Evolutionary conservation across 176 grass and related monocot species (phyloP).

Genomic region (Raddia distichophylla): DNA sequence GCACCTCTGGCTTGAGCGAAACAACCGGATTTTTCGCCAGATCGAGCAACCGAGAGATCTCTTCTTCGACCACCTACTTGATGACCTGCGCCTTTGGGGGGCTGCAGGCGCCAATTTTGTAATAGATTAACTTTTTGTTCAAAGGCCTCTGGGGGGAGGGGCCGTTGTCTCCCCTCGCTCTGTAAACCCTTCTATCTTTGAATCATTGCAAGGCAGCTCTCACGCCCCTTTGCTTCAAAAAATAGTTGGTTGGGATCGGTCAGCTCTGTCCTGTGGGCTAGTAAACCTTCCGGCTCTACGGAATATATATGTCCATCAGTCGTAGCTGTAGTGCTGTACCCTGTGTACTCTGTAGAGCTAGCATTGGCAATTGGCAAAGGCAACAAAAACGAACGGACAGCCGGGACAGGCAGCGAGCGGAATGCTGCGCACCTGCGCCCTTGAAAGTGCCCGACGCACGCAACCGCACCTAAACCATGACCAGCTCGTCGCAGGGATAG

Average conservation of each 20-base stretch:
- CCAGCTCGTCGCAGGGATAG: not conserved
- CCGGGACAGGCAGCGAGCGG: not conserved
- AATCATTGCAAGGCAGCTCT: too few species aligned
- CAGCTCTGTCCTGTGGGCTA: not conserved
- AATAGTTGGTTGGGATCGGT: not conserved
- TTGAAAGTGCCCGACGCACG: not conserved
- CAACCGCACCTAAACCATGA: not conserved
- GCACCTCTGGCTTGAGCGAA: too few species aligned
- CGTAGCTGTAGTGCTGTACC: not conserved
- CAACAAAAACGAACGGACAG: not conserved
- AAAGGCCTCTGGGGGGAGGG: too few species aligned
- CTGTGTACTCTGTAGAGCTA: not conserved
- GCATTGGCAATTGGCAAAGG: not conserved
- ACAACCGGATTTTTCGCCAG: too few species aligned
- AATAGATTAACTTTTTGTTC: too few species aligned
- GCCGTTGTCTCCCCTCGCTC: too few species aligned
- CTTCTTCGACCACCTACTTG: too few species aligned
- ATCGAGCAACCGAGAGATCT: too few species aligned
- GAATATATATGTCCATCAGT: not conserved
- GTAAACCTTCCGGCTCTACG: not conserved
- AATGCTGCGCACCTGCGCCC: slow-evolving; percentile 7
- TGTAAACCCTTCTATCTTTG: too few species aligned
- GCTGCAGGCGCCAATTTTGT: too few species aligned
- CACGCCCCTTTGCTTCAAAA: too few species aligned
- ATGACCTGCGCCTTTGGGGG: too few species aligned